A percentile compares a stretch with the other conserved stretches of the same genome.
These are phyloP conservation scores for Tetrahymena borealis DNA, from an alignment of 73 alveolate genomes.

Conservation along the genomic window DNA sequence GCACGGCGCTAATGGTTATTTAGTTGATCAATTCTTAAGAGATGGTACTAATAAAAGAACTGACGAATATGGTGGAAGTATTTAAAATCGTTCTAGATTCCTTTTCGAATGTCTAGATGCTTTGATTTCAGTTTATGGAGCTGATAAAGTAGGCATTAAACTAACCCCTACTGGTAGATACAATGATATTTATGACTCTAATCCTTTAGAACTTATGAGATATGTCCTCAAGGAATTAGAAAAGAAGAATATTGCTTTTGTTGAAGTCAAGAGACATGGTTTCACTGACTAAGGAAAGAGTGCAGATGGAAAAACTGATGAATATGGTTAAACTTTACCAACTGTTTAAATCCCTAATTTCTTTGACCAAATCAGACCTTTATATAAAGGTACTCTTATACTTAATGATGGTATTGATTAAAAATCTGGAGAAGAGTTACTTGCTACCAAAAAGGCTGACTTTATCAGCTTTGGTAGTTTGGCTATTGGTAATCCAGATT, in stretches of 20 bases:
- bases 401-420: slow-evolving; percentile 10
- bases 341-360: background rate
- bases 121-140: slow-evolving; percentile 31
- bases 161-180: slow-evolving; percentile 43
- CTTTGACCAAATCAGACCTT: slow-evolving; percentile 11
- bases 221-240: slow-evolving; percentile 14
- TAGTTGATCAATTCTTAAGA: slow-evolving; percentile 61
- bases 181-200: slow-evolving; percentile 45
- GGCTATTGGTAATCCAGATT: slow-evolving; percentile 24
- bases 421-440: background rate
- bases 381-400: background rate
- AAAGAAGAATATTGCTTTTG: slow-evolving; percentile 3
- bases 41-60: slow-evolving; percentile 62
- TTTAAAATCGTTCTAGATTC: slow-evolving; percentile 72
- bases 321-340: slow-evolving; percentile 14
- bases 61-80: slow-evolving; percentile 84
- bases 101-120: slow-evolving; percentile 61
- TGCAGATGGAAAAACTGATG: slow-evolving; percentile 5
- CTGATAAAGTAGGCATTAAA: slow-evolving; percentile 47
- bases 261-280: slow-evolving; percentile 26
- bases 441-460: slow-evolving; percentile 3
- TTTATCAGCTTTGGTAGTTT: slow-evolving; percentile 12
- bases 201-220: slow-evolving; percentile 30
- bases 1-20: slow-evolving; percentile 65
- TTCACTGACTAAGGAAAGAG: background rate